Conservation (phyloP, 192 early-diverging fungal genomes). For the Dimargaris xerosporica region DNA sequence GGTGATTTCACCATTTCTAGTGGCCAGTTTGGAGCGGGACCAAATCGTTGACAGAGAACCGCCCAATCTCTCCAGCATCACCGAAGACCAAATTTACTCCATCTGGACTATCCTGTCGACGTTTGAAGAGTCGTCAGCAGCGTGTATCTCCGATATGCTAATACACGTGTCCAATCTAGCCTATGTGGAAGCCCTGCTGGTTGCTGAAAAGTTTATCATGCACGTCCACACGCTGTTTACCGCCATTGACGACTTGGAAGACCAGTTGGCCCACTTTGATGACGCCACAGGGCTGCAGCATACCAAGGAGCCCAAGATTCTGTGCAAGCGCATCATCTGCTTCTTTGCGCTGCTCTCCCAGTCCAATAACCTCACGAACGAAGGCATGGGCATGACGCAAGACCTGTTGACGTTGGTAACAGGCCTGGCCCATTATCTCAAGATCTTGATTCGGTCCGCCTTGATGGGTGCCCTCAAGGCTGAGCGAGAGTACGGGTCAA, state of each 20-base stretch:
- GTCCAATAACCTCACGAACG: constrained; percentile 27
- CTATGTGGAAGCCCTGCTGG: constrained; percentile 64
- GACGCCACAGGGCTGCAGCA: constrained; percentile 54
- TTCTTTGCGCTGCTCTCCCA: constrained; percentile 84
- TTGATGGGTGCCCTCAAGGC: constrained; percentile 70
- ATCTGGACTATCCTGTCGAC: constrained; percentile 84
- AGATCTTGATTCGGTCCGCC: constrained; percentile 77
- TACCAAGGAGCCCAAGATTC: constrained; percentile 82
- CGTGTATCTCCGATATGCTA: constrained; percentile 91
- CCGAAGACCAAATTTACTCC: constrained; percentile 73
- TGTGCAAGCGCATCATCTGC: constrained; percentile 87
- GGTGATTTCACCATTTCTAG: background rate
- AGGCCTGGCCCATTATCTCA: constrained; percentile 80
- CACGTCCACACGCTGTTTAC: constrained; percentile 87
- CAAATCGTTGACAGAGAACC: constrained; percentile 2
- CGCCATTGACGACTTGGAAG: constrained; percentile 77
- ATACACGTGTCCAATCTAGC: constrained; percentile 74
- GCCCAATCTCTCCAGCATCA: constrained; percentile 14
- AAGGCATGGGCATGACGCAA: constrained; percentile 44
- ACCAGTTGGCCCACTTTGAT: constrained; percentile 43
- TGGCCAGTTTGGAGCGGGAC: background rate
- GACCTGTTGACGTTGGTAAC: constrained; percentile 83
- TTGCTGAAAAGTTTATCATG: constrained; percentile 72
- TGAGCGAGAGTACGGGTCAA: constrained; percentile 30
- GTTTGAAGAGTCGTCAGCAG: constrained; percentile 92